These are phyloP conservation scores for Neurospora crassa DNA, from an alignment of 2,329 filamentous ascomycete genomes.

Conservation along the genomic window DNA sequence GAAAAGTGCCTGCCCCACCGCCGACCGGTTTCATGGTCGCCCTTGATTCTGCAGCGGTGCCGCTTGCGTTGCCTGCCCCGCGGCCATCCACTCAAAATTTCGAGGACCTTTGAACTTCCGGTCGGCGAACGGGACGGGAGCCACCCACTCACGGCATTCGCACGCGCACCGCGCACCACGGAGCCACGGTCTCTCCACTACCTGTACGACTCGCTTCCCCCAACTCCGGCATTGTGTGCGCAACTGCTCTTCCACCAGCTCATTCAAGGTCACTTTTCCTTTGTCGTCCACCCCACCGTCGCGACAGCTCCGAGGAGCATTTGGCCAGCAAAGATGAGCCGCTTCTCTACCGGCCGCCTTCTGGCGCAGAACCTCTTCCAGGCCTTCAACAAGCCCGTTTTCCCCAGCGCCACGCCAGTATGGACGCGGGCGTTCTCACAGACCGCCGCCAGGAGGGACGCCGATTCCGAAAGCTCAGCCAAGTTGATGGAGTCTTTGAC, in stretches of 20 bases:
- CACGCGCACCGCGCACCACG: background rate
- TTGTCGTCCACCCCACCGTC: background rate
- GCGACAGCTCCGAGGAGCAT: conserved; percentile 1
- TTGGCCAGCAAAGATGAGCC: conserved; percentile 15
- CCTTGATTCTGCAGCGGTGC: background rate
- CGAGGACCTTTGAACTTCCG: background rate
- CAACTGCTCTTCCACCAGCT: conserved; percentile 21
- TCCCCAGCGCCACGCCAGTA: conserved; percentile 10
- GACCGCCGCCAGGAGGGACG: conserved; percentile 6
- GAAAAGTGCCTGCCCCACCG: background rate
- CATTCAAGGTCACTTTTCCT: conserved; percentile 13
- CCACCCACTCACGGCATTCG: background rate
- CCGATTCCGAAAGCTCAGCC: background rate
- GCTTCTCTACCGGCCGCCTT: conserved; percentile 16
- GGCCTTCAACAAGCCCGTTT: conserved; percentile 7
- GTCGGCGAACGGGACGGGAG: background rate
- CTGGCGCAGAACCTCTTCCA: conserved; percentile 16
- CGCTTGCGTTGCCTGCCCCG: background rate
- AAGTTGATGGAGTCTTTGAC: conserved; percentile 7
- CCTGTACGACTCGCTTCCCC: background rate
- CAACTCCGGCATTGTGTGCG: background rate
- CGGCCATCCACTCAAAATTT: background rate
- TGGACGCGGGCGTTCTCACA: conserved; percentile 19
- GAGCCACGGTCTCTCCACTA: background rate
- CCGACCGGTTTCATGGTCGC: background rate